Conservation (phyloP, 2,329 filamentous ascomycete genomes). For the Sclerotinia nivalis region DNA sequence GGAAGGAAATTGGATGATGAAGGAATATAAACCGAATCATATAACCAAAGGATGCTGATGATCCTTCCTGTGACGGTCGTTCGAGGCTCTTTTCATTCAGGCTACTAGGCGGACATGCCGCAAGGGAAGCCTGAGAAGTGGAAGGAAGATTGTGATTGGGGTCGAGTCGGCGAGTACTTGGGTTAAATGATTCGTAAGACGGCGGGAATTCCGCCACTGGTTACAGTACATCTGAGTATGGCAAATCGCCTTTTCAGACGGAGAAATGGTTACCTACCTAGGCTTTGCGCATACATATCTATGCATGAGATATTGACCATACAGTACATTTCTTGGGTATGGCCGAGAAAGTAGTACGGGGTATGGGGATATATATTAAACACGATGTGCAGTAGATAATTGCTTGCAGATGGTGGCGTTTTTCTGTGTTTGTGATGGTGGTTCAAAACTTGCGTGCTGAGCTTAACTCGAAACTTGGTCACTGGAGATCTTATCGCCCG, state of each 20-base stretch:
- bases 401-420: conserved; percentile 16
- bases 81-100: neutral
- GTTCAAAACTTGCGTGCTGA: neutral
- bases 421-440: neutral
- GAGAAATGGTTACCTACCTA: neutral
- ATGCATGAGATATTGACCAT: neutral
- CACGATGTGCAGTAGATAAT: neutral
- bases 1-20: neutral
- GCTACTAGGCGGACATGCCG: neutral
- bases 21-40: neutral
- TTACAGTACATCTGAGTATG: neutral
- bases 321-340: neutral
- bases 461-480: neutral
- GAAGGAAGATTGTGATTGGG: neutral
- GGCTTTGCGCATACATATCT: neutral
- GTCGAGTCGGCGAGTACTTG: neutral
- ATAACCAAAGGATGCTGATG: neutral
- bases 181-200: neutral
- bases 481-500: neutral
- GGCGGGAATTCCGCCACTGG: neutral
- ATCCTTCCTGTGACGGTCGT: neutral
- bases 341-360: neutral
- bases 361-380: conserved; percentile 8
- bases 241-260: neutral
- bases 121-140: neutral